phyloP scores from a whole-genome alignment of 2,329 filamentous ascomycete species.

The Neonectria ditissima region DNA sequence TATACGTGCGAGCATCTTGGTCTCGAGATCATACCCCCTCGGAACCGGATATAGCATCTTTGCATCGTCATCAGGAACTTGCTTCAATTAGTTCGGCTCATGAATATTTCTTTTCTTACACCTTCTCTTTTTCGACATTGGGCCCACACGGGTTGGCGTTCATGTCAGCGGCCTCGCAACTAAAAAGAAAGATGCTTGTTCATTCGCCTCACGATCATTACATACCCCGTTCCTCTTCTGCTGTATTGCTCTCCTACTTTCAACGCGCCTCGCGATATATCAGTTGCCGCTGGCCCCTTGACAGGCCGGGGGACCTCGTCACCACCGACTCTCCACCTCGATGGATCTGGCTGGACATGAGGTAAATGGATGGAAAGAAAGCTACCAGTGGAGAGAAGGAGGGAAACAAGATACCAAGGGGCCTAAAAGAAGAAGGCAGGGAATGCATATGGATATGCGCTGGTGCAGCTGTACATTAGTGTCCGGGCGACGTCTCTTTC shows the following conservation, averaged over 20 bases:
- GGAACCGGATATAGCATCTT: not conserved
- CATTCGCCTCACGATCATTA: constrained; percentile 27
- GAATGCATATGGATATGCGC: constrained; percentile 41
- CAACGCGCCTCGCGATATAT: constrained; percentile 19
- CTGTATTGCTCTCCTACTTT: constrained; percentile 25
- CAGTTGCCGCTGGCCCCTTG: constrained; percentile 19
- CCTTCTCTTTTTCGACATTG: constrained; percentile 31
- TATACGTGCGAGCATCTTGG: constrained; percentile 8
- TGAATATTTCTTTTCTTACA: constrained; percentile 23
- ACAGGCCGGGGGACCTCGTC: constrained; percentile 16
- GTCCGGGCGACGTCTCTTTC: constrained; percentile 36
- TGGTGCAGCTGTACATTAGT: constrained; percentile 44
- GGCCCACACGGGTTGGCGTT: constrained; percentile 35
- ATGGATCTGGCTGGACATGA: constrained; percentile 5
- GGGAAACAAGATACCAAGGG: constrained; percentile 3
- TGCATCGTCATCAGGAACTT: not conserved
- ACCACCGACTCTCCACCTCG: constrained; percentile 15
- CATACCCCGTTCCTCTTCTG: constrained; percentile 9
- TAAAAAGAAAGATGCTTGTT: constrained; percentile 32
- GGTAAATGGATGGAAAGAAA: constrained; percentile 7
- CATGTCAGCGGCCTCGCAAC: constrained; percentile 33
- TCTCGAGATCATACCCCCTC: not conserved
- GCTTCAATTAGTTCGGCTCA: constrained; percentile 29
- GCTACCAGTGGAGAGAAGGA: constrained; percentile 8
- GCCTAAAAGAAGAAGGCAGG: constrained; percentile 18